phyloP scores from a whole-genome alignment of 176 grass and related monocot genomes.

The Canna indica region DNA sequence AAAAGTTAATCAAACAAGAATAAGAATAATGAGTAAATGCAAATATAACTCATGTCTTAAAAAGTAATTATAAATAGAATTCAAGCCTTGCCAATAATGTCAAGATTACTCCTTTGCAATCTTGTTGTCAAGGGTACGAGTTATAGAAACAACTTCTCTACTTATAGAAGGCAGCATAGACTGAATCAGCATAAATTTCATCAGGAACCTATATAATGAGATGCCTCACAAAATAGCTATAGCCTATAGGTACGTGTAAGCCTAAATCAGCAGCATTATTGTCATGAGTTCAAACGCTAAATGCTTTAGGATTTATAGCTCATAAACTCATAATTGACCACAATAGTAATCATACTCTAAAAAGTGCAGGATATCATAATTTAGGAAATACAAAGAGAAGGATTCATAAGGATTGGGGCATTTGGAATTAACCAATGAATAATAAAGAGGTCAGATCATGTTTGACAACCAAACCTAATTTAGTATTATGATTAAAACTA shows the following conservation, averaged over 20 bases:
- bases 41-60: too few species aligned
- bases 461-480: background rate
- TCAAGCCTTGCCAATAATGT: too few species aligned
- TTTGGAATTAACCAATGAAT: too few species aligned
- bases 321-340: background rate
- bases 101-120: too few species aligned
- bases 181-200: too few species aligned
- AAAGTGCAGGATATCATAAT: background rate
- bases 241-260: too few species aligned
- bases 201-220: too few species aligned
- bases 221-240: too few species aligned
- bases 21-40: background rate
- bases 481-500: background rate
- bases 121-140: too few species aligned
- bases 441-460: background rate
- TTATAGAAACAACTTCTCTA: too few species aligned
- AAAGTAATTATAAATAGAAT: too few species aligned
- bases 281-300: background rate
- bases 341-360: background rate
- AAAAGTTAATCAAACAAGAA: background rate
- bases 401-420: background rate
- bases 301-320: background rate
- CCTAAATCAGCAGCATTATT: background rate
- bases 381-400: background rate
- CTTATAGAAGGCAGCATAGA: too few species aligned